These are phyloP conservation scores for Angomonas ambiguus DNA, from an alignment of 208 protist genomes.

Conservation along the genomic window DNA sequence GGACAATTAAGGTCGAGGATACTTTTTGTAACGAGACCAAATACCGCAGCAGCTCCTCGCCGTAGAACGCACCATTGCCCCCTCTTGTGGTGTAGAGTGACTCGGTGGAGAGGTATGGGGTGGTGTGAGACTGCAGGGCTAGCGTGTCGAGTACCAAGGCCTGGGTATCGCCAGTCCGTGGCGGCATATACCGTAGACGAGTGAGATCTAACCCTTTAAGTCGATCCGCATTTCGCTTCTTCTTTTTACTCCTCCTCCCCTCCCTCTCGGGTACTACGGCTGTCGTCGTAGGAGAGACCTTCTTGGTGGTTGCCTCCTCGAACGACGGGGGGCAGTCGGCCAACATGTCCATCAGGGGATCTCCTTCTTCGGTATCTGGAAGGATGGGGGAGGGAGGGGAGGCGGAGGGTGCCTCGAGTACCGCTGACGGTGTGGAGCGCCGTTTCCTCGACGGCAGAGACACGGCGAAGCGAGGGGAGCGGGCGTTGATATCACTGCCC, in stretches of 20 bases:
- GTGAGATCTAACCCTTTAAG: no score
- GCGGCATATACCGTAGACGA: constrained; percentile 75
- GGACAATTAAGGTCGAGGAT: constrained; percentile 35
- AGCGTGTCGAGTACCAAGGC: constrained; percentile 57
- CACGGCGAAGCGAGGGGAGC: constrained; percentile 74
- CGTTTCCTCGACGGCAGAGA: constrained; percentile 59
- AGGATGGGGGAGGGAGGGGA: no score
- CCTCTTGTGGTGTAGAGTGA: constrained; percentile 21
- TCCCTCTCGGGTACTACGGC: no score
- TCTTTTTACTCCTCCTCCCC: no score
- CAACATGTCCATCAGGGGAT: constrained; percentile 30
- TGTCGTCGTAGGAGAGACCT: no score
- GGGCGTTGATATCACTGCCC: constrained; percentile 36
- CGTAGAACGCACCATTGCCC: constrained; percentile 10
- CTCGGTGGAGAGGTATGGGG: constrained; percentile 28
- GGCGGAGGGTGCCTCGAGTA: background rate
- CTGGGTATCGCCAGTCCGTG: constrained; percentile 36
- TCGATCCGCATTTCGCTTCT: background rate
- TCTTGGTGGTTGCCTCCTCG: background rate
- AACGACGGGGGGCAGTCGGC: background rate
- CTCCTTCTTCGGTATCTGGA: background rate
- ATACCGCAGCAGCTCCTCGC: constrained; percentile 37
- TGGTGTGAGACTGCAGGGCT: constrained; percentile 38
- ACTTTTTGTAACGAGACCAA: constrained; percentile 53
- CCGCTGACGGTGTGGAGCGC: background rate